These are phyloP conservation scores for Saccharomycopsis schoenii DNA, from an alignment of 805 yeast species.

Conservation along the genomic window DNA sequence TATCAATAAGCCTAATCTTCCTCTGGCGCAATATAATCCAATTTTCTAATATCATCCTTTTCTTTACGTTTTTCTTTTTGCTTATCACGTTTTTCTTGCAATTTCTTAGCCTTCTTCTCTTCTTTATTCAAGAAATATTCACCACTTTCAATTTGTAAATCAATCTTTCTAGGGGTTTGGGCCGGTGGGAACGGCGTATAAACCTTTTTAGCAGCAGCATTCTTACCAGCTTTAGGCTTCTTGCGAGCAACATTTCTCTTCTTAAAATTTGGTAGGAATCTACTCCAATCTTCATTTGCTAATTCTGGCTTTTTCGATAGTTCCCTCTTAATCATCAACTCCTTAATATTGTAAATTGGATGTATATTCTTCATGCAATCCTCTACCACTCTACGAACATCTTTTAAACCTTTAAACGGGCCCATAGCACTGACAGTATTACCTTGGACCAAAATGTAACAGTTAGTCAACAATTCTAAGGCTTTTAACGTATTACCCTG, in stretches of 20 bases:
- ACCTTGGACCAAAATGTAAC: slow-evolving; percentile 95
- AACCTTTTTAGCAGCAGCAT: slow-evolving; percentile 39
- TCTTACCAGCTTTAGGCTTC: slow-evolving; percentile 57
- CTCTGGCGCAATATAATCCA: slow-evolving; percentile 80
- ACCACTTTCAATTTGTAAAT: slow-evolving; percentile 95
- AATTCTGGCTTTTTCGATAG: slow-evolving; percentile 90
- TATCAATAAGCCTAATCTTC: slow-evolving; percentile 35
- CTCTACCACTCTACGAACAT: slow-evolving; percentile 86
- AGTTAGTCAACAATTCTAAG: slow-evolving; percentile 85
- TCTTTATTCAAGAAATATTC: slow-evolving; percentile 88
- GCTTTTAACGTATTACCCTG: slow-evolving; percentile 95
- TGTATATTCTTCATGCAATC: slow-evolving; percentile 96
- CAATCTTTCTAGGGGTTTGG: slow-evolving; percentile 93
- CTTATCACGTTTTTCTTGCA: slow-evolving; percentile 68
- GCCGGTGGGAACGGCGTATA: slow-evolving; percentile 99
- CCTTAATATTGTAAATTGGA: slow-evolving; percentile 97
- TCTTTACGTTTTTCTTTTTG: slow-evolving; percentile 61
- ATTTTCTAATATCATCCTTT: slow-evolving; percentile 59
- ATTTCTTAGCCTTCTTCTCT: slow-evolving; percentile 63
- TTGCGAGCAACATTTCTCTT: slow-evolving; percentile 92
- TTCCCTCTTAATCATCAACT: slow-evolving; percentile 94
- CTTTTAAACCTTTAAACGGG: slow-evolving; percentile 85
- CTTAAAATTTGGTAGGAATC: slow-evolving; percentile 94
- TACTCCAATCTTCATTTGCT: slow-evolving; percentile 92
- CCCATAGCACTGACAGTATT: slow-evolving; percentile 97